phyloP scores from a whole-genome alignment of 2,329 filamentous ascomycete species.

The Beauveria sp. region DNA sequence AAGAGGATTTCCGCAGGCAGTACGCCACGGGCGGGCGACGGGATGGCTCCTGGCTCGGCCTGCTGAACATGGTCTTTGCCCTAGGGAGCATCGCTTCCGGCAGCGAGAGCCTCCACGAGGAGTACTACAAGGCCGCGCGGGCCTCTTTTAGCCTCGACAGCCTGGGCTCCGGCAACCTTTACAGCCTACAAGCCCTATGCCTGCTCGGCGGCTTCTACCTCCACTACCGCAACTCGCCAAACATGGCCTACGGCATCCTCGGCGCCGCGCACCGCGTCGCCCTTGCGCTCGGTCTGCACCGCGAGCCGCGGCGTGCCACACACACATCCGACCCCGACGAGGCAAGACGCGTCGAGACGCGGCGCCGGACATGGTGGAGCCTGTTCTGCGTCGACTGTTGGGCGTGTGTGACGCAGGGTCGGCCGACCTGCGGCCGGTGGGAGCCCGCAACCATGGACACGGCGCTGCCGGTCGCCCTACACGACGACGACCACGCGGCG shows the following conservation, averaged over 20 bases:
- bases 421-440: conserved; percentile 37
- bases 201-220: conserved; percentile 70
- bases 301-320: conserved; percentile 37
- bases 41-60: conserved; percentile 51
- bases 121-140: conserved; percentile 48
- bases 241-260: conserved; percentile 66
- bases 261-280: conserved; percentile 67
- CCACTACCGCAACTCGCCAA: conserved; percentile 70
- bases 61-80: conserved; percentile 56
- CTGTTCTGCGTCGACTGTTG: conserved; percentile 68
- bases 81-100: conserved; percentile 52
- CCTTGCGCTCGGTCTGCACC: conserved; percentile 64
- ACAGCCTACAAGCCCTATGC: conserved; percentile 63
- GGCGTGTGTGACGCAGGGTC: conserved; percentile 62
- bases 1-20: conserved; percentile 50
- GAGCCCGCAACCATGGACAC: conserved; percentile 25
- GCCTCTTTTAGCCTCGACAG: conserved; percentile 46
- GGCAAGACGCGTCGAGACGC: conserved; percentile 37
- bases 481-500: conserved; percentile 19
- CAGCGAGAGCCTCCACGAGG: conserved; percentile 46
- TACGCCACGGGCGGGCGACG: conserved; percentile 41
- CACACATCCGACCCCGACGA: conserved; percentile 35
- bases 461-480: conserved; percentile 15
- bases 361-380: conserved; percentile 66
- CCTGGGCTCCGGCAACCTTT: conserved; percentile 56